Evolutionary conservation across 2,329 filamentous ascomycete genomes (phyloP), one percentile per base, ranked within the genome.

Genomic region (Aciculosporium take): DNA sequence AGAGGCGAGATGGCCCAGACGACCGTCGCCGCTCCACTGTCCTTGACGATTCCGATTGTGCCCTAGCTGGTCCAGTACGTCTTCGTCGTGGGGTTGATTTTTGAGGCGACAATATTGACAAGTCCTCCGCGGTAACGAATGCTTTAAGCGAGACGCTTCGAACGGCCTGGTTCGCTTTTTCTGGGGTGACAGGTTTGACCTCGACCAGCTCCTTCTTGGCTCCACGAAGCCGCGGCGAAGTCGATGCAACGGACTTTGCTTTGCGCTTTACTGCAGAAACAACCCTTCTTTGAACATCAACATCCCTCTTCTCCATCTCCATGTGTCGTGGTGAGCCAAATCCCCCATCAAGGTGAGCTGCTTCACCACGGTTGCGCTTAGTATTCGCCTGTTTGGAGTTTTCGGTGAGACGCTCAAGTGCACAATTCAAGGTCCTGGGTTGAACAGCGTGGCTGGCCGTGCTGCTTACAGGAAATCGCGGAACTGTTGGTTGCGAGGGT

Each of bases 291-390:
- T 66, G 61, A 30, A 71, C 56, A 55, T 70, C 69, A 46, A 66
- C 59, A 48, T 76, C 69, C 68, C 71, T 74, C 68, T 70, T 74
- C 59, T 74, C 70, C 54, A 66, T 60, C 47, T 69, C 68, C 25
- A 68, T 65, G 47, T 73, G 66, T 48, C 56, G 63, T 24, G 57
- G 55, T 25, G 64, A 62, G 39, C 56, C 62, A 73, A 73, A 80
- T 53, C 73, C 69, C 32, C 73, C 74, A 51, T 81, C 76, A 55
- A 76, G 76, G 41, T 64, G 63, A 45, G 63, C 59, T 49, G 74
- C 74, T 37, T 72, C 68, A 45, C 64, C 59, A 47, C 60, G 64
- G n/a, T 59, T 62, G 48, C 51, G 62, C 21, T 65, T 65, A 7
- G 64, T 66, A 39, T 59, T 53, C 47, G 56, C 59, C 8, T 63